Conservation (phyloP, 2,329 filamentous ascomycete genomes). For the Neospermospora avenae region DNA sequence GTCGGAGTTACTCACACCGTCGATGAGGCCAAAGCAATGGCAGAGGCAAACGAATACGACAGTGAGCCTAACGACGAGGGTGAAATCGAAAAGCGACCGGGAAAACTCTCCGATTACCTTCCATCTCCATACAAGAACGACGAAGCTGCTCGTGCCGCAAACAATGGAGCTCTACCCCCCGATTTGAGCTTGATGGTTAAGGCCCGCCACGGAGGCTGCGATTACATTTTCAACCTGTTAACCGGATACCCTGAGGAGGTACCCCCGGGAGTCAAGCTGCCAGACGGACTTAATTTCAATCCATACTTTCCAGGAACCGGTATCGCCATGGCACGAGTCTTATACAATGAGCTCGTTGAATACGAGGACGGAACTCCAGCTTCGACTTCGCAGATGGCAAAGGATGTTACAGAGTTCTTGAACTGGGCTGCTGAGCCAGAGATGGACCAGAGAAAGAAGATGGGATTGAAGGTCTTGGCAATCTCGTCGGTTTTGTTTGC, state of each 20-base stretch:
- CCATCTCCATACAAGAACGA: constrained; percentile 97
- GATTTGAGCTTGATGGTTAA: constrained; percentile 98
- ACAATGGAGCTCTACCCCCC: constrained; percentile 95
- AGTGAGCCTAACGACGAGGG: constrained; percentile 97
- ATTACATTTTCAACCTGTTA: constrained; percentile 97
- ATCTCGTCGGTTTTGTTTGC: constrained; percentile 77
- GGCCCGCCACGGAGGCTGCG: constrained; percentile 93
- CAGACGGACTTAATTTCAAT: constrained; percentile 97
- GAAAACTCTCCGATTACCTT: constrained; percentile 98
- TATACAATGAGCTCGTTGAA: constrained; percentile 96
- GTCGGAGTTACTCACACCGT: constrained; percentile 92
- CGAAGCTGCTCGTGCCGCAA: constrained; percentile 94
- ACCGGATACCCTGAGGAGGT: constrained; percentile 97
- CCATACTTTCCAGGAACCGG: constrained; percentile 99
- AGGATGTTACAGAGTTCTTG: constrained; percentile 97
- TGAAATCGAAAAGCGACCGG: constrained; percentile 96
- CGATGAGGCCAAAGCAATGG: constrained; percentile 95
- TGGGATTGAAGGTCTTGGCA: constrained; percentile 94
- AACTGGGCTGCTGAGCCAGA: constrained; percentile 99
- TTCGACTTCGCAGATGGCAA: constrained; percentile 97
- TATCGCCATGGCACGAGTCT: constrained; percentile 97
- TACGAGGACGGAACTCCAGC: constrained; percentile 96
- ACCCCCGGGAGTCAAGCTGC: constrained; percentile 82
- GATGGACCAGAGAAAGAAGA: constrained; percentile 99
- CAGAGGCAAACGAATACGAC: constrained; percentile 98